Conservation (phyloP, 2,329 filamentous ascomycete genomes). For the Leptodontidium sp. region DNA sequence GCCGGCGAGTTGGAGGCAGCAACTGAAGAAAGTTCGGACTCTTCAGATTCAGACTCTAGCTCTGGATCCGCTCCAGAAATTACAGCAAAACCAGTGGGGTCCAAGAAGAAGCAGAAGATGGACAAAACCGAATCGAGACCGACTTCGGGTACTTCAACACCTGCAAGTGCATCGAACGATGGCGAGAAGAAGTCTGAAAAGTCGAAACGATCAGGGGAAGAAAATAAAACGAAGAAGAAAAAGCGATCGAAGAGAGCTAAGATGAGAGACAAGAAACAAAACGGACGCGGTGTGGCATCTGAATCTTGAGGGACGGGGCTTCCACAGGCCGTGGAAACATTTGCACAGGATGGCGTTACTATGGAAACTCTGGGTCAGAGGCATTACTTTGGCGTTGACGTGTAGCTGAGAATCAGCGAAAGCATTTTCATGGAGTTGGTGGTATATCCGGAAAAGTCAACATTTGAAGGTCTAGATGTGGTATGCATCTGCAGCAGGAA, state of each 20-base stretch:
- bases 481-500: background rate
- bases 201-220: constrained; percentile 24
- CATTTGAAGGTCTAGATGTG: background rate
- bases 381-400: constrained; percentile 16
- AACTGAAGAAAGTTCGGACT: constrained; percentile 28
- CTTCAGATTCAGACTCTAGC: constrained; percentile 35
- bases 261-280: constrained; percentile 20
- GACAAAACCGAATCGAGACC: constrained; percentile 35
- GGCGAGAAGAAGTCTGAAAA: constrained; percentile 22
- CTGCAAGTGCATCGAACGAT: constrained; percentile 28
- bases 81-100: constrained; percentile 8
- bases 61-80: constrained; percentile 28
- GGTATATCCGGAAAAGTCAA: background rate
- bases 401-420: background rate
- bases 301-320: background rate
- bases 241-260: constrained; percentile 20
- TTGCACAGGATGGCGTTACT: constrained; percentile 14
- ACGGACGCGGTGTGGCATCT: constrained; percentile 19
- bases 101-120: constrained; percentile 45
- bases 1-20: constrained; percentile 29
- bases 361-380: background rate
- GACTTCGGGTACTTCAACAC: constrained; percentile 30
- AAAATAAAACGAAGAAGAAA: constrained; percentile 25
- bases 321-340: background rate
- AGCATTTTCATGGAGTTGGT: constrained; percentile 19